Conservation (phyloP, 495 filamentous ascomycete species). For the Lasiosphaeria miniovina region DNA sequence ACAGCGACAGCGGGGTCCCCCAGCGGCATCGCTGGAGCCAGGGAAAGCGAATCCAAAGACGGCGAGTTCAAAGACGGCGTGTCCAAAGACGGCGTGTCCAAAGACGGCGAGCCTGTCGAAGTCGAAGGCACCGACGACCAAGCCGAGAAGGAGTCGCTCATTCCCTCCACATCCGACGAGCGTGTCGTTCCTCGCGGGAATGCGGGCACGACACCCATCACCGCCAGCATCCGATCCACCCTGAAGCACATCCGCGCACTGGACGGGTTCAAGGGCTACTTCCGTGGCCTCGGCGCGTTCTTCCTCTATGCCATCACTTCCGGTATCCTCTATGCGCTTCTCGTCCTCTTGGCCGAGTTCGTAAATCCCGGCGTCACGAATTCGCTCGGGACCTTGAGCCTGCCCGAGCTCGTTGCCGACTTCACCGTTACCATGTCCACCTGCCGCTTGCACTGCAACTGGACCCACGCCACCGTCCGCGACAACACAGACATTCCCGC, state of each 20-base stretch:
- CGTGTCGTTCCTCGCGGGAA: background rate
- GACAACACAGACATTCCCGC: background rate
- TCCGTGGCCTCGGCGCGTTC: background rate
- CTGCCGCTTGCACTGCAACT: background rate
- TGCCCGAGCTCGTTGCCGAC: background rate
- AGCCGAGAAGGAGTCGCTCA: background rate
- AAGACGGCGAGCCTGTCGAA: too few relatives aligned
- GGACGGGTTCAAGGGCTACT: background rate
- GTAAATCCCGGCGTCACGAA: background rate
- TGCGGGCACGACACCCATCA: background rate
- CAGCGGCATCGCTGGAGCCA: too few relatives aligned
- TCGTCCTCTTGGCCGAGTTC: background rate
- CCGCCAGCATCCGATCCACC: background rate
- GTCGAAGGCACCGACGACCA: too few relatives aligned
- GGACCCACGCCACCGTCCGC: background rate
- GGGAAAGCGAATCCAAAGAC: too few relatives aligned
- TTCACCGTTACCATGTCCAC: background rate
- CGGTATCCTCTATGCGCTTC: background rate
- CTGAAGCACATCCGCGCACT: background rate
- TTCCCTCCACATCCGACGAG: background rate
- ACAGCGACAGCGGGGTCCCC: too few relatives aligned
- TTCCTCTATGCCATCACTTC: background rate
- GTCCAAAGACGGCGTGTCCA: too few relatives aligned
- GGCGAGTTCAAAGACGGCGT: too few relatives aligned
- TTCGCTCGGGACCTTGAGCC: background rate